These are phyloP conservation scores for Panus rudis DNA, from an alignment of 768 basidiomycete species.

Conservation along the genomic window DNA sequence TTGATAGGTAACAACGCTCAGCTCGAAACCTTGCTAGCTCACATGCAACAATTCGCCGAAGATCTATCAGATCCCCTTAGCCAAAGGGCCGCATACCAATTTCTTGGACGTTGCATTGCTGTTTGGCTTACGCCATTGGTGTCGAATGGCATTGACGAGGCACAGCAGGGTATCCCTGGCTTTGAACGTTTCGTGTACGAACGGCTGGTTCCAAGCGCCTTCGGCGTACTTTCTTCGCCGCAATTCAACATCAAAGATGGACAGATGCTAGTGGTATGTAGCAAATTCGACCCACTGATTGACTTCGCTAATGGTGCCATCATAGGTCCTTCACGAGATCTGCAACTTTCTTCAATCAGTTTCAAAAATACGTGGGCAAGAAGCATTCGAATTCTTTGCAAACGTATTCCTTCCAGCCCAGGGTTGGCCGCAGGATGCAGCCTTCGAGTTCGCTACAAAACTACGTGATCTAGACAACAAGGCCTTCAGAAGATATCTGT, in stretches of 20 bases:
- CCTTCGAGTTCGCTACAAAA: constrained; percentile 71
- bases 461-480: constrained; percentile 69
- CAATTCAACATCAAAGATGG: constrained; percentile 88
- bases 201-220: constrained; percentile 71
- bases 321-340: constrained; percentile 84
- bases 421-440: constrained; percentile 75
- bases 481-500: constrained; percentile 79
- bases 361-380: constrained; percentile 68
- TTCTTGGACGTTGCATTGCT: constrained; percentile 63
- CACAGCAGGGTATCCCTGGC: constrained; percentile 55
- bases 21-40: constrained; percentile 72
- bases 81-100: constrained; percentile 74
- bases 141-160: constrained; percentile 21
- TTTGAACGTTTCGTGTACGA: constrained; percentile 93
- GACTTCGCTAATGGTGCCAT: not conserved
- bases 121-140: constrained; percentile 52
- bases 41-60: constrained; percentile 63
- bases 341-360: constrained; percentile 78
- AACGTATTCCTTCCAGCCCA: constrained; percentile 81
- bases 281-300: not conserved
- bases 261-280: constrained; percentile 71
- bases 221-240: constrained; percentile 70
- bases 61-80: constrained; percentile 70
- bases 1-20: constrained; percentile 52
- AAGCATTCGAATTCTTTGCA: constrained; percentile 77